phyloP scores from a whole-genome alignment of 148 eudicot genomes.

The Selenicereus undatus region DNA sequence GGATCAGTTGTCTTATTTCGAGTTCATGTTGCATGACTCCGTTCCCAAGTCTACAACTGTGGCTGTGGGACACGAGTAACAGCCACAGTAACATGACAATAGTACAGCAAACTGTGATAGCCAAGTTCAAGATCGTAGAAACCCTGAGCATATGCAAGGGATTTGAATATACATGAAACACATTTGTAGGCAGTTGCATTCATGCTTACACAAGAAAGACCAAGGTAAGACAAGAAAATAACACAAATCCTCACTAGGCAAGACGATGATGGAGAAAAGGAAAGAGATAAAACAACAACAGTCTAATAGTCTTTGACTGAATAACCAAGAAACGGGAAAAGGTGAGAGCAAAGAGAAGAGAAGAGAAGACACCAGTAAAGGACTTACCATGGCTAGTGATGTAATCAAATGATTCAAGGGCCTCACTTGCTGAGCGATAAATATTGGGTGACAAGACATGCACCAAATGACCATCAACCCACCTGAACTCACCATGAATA shows the following conservation, averaged over 20 bases:
- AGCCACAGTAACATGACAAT: neutral
- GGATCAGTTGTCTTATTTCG: no score
- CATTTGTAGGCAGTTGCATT: neutral
- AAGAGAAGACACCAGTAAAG: neutral
- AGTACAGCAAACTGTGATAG: neutral
- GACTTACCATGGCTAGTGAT: slow-evolving; percentile 76
- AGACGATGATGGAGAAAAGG: neutral
- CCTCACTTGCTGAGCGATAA: slow-evolving; percentile 73
- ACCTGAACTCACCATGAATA: slow-evolving; percentile 43
- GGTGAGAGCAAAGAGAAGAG: neutral
- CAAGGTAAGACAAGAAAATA: no score
- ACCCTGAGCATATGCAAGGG: neutral
- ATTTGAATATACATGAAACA: neutral
- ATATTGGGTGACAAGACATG: slow-evolving; percentile 94
- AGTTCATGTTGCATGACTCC: neutral
- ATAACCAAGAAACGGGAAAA: neutral
- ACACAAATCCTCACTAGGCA: neutral
- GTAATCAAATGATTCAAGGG: slow-evolving; percentile 91
- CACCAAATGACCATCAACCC: slow-evolving; percentile 94
- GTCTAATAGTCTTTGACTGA: neutral
- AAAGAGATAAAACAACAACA: neutral
- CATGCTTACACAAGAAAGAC: neutral
- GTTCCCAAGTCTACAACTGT: neutral
- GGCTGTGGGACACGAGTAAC: neutral
- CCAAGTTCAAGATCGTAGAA: neutral